Evolutionary conservation across 176 grass and related monocot genomes (phyloP), one percentile per base, ranked within the genome.

Genomic region (Hordeum marinum): DNA sequence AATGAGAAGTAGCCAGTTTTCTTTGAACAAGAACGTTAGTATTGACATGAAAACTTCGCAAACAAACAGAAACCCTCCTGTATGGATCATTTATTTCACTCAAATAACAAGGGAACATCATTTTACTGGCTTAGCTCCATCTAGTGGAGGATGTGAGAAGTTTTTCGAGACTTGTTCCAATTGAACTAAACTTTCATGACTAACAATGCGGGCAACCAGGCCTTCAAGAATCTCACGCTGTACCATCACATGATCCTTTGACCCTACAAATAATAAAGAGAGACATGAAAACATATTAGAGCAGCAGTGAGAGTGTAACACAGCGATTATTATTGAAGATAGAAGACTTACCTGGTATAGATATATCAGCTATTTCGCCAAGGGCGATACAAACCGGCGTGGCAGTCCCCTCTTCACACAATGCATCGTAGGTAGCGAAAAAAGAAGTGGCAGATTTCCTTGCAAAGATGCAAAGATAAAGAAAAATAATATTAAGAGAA

Each of bases 201-300:
- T 88, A n/a, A 98, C 95, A 71, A 93, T 68, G 61, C 95, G 90
- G 43, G 95, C 93, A 83, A 98, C 93, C 82, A 98, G 79, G 76
- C 95, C 95, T 92, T 98, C 95, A 70, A 98, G 84, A 54, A 98
- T 93, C 81, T 98, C 95, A 78, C 95, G 93, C 80, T 98, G 95
- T 29, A 98, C 89, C 58, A 90, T 78, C 83, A 88, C 83, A 72
- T 98, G 95, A 90, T 95, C 92, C 89, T 95, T 95, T 71, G 93
- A 95, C 29, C 91, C 93, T 98, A 77, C 34, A 88, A 73, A 61
- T 40, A 75, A 77, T n/a, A n/a, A n/a, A 26, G 4, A 23, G 17
- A 10, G 2, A 50, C 9, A 31, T 72, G 54, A 82, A 82, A 67
- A 71, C 52, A 11, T 25, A 55, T 65, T 73, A 83, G 0, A 73